Percentiles rank a stretch among this genome's conserved stretches.
Evolutionary conservation across 129 eudicot species (phyloP).

Genomic region (Flaveria bidentis): DNA sequence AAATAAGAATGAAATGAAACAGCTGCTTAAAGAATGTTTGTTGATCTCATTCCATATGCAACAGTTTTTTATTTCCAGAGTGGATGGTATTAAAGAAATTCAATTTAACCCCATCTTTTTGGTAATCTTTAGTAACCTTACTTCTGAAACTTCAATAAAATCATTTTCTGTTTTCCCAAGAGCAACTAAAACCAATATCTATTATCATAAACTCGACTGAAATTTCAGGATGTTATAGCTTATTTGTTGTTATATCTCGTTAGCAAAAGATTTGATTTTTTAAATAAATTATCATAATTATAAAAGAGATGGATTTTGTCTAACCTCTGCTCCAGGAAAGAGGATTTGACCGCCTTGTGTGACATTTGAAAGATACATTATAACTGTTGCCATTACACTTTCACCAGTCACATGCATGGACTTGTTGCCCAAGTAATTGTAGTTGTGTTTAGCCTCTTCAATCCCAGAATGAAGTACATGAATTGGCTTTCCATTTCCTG

Average conservation of each 20-base stretch:
- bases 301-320: background rate
- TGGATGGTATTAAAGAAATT: no score
- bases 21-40: background rate
- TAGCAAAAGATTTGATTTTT: background rate
- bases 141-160: background rate
- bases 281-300: background rate
- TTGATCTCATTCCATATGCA: background rate
- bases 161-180: background rate
- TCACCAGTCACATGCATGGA: constrained; percentile 36
- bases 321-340: constrained; percentile 75
- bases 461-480: constrained; percentile 45
- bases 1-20: background rate
- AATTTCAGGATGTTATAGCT: background rate
- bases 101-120: no score
- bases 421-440: constrained; percentile 43
- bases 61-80: no score
- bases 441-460: constrained; percentile 53
- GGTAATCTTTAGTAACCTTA: no score
- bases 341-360: constrained; percentile 80
- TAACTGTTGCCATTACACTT: constrained; percentile 66
- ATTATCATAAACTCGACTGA: background rate
- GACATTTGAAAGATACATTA: constrained; percentile 84
- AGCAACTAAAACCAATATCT: background rate
- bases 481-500: constrained; percentile 64
- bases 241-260: background rate